A percentile compares a stretch with the other conserved stretches of the same genome.
phyloP scores from a whole-genome alignment of 2,329 filamentous ascomycete genomes.

The Tolypocladium ophioglossoides region DNA sequence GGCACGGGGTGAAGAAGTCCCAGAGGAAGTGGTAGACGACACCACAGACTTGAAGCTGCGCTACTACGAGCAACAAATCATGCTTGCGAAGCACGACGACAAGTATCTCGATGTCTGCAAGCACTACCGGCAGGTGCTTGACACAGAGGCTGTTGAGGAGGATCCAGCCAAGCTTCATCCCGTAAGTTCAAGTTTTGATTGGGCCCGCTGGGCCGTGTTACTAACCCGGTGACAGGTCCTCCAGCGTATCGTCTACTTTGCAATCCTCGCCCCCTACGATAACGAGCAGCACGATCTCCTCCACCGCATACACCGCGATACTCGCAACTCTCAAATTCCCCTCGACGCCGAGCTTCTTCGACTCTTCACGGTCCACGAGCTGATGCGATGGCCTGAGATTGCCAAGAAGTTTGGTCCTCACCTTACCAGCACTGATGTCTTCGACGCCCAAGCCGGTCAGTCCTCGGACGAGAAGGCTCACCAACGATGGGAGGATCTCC shows the following conservation, averaged over 20 bases:
- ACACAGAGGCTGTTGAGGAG: slow-evolving; percentile 90
- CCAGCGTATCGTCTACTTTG: slow-evolving; percentile 93
- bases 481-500: slow-evolving; percentile 84
- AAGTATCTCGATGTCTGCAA: slow-evolving; percentile 98
- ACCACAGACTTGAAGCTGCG: slow-evolving; percentile 92
- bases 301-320: slow-evolving; percentile 80
- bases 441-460: slow-evolving; percentile 55
- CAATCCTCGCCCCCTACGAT: slow-evolving; percentile 92
- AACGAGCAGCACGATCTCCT: slow-evolving; percentile 98
- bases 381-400: slow-evolving; percentile 98
- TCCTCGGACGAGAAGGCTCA: slow-evolving; percentile 70
- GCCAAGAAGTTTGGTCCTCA: slow-evolving; percentile 81
- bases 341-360: slow-evolving; percentile 80
- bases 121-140: slow-evolving; percentile 91
- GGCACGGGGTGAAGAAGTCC: slow-evolving; percentile 67
- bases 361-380: slow-evolving; percentile 87
- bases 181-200: slow-evolving; percentile 38
- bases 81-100: slow-evolving; percentile 88
- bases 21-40: slow-evolving; percentile 71
- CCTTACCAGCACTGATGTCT: slow-evolving; percentile 82
- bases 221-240: slow-evolving; percentile 50
- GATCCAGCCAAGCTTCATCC: slow-evolving; percentile 77
- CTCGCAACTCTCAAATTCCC: slow-evolving; percentile 66
- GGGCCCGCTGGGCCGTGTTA: neutral
- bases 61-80: slow-evolving; percentile 97